Percentiles rank a stretch among this genome's conserved stretches.
These are phyloP conservation scores for Athelia sp. DNA, from an alignment of 1,284 basidiomycete genomes.

Conservation along the genomic window DNA sequence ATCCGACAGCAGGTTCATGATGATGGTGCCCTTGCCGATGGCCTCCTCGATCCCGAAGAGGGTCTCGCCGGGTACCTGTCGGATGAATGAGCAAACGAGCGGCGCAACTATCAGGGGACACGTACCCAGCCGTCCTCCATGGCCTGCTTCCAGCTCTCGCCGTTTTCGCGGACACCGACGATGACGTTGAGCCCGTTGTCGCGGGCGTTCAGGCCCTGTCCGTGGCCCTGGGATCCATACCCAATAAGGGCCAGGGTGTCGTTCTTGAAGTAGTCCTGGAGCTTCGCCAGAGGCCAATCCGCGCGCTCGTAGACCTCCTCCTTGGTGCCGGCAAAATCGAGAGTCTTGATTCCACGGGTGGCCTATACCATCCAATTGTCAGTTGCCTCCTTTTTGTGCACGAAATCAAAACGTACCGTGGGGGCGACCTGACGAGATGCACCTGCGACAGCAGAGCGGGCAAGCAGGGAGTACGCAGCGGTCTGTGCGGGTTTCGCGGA, in stretches of 20 bases:
- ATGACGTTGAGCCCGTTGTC: constrained; percentile 99
- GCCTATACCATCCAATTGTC: constrained; percentile 19
- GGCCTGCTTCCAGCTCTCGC: constrained; percentile 96
- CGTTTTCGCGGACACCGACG: constrained; percentile 96
- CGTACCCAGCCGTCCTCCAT: constrained; percentile 94
- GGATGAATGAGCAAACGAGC: constrained; percentile 3
- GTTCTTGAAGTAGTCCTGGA: constrained; percentile 99
- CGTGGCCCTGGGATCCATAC: constrained; percentile 99
- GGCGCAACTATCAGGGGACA: constrained; percentile 6
- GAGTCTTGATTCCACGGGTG: constrained; percentile 88
- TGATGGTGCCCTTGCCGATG: constrained; percentile 92
- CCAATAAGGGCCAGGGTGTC: constrained; percentile 99
- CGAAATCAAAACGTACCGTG: constrained; percentile 33
- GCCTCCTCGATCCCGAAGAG: constrained; percentile 99
- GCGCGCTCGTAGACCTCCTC: constrained; percentile 96
- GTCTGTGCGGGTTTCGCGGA: constrained; percentile 39
- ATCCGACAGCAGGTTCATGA: constrained; percentile 99
- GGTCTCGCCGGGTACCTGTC: constrained; percentile 89
- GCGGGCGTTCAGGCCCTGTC: constrained; percentile 97
- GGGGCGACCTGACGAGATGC: constrained; percentile 23
- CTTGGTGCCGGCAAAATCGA: constrained; percentile 95
- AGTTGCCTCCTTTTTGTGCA: background rate
- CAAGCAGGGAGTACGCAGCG: constrained; percentile 74
- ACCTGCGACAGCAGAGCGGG: constrained; percentile 41
- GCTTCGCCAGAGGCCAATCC: constrained; percentile 97